These are phyloP conservation scores for Kuraishia borneana DNA, from an alignment of 805 yeast species.

Conservation along the genomic window DNA sequence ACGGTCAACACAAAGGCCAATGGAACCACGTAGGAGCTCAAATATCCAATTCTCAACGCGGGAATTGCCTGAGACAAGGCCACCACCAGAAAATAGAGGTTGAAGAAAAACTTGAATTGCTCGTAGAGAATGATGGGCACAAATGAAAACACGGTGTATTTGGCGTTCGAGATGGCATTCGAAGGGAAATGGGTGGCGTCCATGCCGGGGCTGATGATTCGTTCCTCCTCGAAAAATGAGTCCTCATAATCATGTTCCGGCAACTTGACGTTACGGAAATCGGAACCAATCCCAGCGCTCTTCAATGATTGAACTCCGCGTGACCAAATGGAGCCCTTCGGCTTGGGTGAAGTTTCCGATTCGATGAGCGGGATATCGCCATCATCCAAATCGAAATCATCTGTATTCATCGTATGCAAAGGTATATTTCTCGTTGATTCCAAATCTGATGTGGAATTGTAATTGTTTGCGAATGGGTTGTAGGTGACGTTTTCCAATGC, in stretches of 20 bases:
- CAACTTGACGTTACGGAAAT: conserved; percentile 11
- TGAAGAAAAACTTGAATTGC: conserved; percentile 95
- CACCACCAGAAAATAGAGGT: conserved; percentile 81
- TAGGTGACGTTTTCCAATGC: conserved; percentile 46
- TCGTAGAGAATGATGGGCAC: conserved; percentile 84
- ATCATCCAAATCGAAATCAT: conserved; percentile 6
- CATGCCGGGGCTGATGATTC: conserved; percentile 30
- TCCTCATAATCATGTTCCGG: conserved; percentile 11
- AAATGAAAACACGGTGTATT: conserved; percentile 80
- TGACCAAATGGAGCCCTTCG: conserved; percentile 14
- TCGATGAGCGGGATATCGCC: conserved; percentile 15
- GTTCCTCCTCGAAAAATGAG: conserved; percentile 10
- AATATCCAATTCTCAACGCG: conserved; percentile 81
- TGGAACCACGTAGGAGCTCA: conserved; percentile 89
- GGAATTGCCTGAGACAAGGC: conserved; percentile 92
- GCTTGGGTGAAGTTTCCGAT: conserved; percentile 5
- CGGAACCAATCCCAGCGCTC: conserved; percentile 13
- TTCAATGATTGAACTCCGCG: conserved; percentile 16
- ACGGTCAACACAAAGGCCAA: conserved; percentile 84
- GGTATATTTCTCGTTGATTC: conserved; percentile 18
- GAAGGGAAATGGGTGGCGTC: conserved; percentile 30
- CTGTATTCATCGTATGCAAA: conserved; percentile 8
- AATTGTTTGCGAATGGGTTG: conserved; percentile 11
- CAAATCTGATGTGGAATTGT: conserved; percentile 16
- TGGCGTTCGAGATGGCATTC: conserved; percentile 88